Evolutionary conservation across 2,329 filamentous ascomycete genomes (phyloP).

Genomic region (Aspergillus nomiae): DNA sequence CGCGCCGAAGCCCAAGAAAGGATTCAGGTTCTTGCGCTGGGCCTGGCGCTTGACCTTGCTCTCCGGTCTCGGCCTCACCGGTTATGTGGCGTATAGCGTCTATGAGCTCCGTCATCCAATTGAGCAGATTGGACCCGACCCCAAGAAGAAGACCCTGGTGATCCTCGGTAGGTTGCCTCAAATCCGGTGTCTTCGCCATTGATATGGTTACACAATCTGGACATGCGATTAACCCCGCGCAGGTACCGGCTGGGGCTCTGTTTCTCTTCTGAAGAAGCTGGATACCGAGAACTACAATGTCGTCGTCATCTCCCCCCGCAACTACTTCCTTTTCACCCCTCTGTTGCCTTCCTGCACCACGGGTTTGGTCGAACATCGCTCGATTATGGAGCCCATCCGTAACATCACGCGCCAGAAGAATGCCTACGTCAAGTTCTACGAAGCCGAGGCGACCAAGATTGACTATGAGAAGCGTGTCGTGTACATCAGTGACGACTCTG

Average conservation of each 20-base stretch:
- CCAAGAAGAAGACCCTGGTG: slow-evolving; percentile 93
- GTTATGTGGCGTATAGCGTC: slow-evolving; percentile 76
- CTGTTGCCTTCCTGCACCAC: slow-evolving; percentile 96
- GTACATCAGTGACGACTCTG: slow-evolving; percentile 87
- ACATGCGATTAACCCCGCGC: slow-evolving; percentile 3
- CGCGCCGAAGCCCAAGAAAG: slow-evolving; percentile 52
- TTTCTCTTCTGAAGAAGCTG: slow-evolving; percentile 96
- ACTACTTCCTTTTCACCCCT: slow-evolving; percentile 99
- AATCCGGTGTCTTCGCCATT: slow-evolving; percentile 3
- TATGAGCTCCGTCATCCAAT: slow-evolving; percentile 79
- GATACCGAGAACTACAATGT: slow-evolving; percentile 99
- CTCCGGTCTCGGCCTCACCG: slow-evolving; percentile 68
- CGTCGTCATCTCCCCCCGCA: slow-evolving; percentile 93
- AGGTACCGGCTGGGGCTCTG: slow-evolving; percentile 96
- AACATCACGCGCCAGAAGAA: slow-evolving; percentile 96
- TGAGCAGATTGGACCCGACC: slow-evolving; percentile 77
- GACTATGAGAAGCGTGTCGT: slow-evolving; percentile 89
- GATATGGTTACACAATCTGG: neutral
- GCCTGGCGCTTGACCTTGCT: slow-evolving; percentile 82
- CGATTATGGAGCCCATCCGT: slow-evolving; percentile 98
- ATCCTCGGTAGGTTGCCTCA: slow-evolving; percentile 70
- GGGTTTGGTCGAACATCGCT: slow-evolving; percentile 96
- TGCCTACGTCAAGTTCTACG: slow-evolving; percentile 91
- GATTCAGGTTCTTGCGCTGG: slow-evolving; percentile 74
- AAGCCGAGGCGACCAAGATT: slow-evolving; percentile 94